Conservation (phyloP, 169 alveolate species). For the Sarcocystis neurona region DNA sequence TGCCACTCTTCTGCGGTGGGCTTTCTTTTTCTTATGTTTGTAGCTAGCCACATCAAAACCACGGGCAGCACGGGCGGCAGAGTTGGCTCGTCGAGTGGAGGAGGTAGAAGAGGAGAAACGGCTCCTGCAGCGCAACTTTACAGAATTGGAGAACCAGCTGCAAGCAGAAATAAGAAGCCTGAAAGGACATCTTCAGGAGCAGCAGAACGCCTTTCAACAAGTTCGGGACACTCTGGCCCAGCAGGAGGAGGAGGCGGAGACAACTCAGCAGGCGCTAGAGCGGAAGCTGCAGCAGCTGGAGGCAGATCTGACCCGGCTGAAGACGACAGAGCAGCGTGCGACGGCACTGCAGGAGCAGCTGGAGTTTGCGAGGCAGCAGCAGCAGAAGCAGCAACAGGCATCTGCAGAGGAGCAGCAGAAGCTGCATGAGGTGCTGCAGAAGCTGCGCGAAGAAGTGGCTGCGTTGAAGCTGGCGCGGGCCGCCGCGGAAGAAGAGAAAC, state of each 20-base stretch:
- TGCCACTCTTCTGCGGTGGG: not conserved
- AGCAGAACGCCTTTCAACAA: not conserved
- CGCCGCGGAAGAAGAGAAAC: not conserved
- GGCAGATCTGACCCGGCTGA: not conserved
- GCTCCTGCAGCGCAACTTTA: not conserved
- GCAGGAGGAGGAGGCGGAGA: not conserved
- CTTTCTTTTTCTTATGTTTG: not conserved
- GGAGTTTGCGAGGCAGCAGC: not conserved
- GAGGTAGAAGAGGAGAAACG: not conserved
- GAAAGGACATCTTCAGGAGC: not conserved
- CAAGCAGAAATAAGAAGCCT: not conserved
- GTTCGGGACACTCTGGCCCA: not conserved
- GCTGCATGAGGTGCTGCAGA: not conserved
- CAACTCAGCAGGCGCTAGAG: not conserved
- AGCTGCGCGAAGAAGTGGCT: not conserved
- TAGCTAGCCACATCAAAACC: not conserved
- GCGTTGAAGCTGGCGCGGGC: not conserved
- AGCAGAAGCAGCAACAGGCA: not conserved
- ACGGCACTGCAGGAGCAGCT: not conserved
- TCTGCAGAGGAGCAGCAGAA: slow-evolving; percentile 2
- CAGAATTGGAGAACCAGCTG: not conserved
- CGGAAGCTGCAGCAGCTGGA: not conserved
- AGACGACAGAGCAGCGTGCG: not conserved
- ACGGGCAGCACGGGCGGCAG: not conserved
- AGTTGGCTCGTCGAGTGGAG: not conserved